Base-by-base conservation (phyloP, 768 basidiomycete species). In the Leccinellum albellum region DNA sequence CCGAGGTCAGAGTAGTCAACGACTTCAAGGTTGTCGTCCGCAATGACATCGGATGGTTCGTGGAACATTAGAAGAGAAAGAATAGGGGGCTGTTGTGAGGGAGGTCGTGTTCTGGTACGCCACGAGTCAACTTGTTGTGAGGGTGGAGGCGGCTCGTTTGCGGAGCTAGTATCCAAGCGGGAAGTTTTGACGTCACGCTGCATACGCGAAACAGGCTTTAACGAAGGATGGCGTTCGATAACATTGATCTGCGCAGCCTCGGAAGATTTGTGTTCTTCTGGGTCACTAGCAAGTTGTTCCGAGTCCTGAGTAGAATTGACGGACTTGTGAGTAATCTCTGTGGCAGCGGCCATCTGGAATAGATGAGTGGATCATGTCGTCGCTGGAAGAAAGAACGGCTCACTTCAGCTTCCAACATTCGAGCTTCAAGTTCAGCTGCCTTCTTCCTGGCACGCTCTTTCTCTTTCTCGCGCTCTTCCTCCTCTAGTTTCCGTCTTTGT, bases 371-470 rank as follows among this genome's bases (percentile, higher is more conserved):
- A 40, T n/a, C 26, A 21, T 14, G 47, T 47, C 52, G 44, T 63
- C 56, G n/a, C 57, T 61, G 32, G 32, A 31, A 53, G 14, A n/a
- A 35, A 50, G 12, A 48, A 12, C 9, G 26, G 60, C 61, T 59
- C 37, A 51, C 71, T 51, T 72, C 64, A 14, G 60, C 42, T 42
- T 64, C 57, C 29, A 81, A 84, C 68, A 88, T 82, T 66, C 77
- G 84, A 54, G 79, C 87, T 72, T 90, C 89, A 23, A 91, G 68
- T 67, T 89, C 88, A 12, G 78, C 81, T 26, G 90, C 92, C 71
- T 94, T 96, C 73, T 75, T 82, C 59, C 82, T 79, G 14, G 93
- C 94, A 15, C 93, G 79, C 64, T 94, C 91, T 62, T 83, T 83
- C 70, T 88, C 87, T 48, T 82, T 86, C 66, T 91, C 86, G 15